A percentile compares a stretch with the other conserved stretches of the same genome.
Evolutionary conservation across 257 asterid species (phyloP).

Genomic region (Solanum okadae): DNA sequence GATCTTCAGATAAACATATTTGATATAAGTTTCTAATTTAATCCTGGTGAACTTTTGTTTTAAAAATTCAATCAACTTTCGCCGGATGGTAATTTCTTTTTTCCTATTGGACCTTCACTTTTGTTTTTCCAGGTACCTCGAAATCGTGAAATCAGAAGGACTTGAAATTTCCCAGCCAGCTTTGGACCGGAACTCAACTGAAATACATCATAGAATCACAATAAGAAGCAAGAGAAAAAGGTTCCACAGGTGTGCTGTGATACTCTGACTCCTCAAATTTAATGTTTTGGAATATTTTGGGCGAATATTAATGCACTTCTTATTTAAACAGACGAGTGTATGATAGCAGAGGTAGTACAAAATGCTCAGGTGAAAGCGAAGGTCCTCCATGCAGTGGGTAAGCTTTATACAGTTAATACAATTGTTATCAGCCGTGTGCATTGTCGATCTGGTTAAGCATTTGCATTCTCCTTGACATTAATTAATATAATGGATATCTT

Average conservation of each 20-base stretch:
- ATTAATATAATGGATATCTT: background rate
- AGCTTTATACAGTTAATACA: background rate
- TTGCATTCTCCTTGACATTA: background rate
- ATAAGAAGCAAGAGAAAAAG: constrained; percentile 53
- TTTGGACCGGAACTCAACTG: constrained; percentile 93
- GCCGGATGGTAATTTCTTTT: background rate
- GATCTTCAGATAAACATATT: background rate
- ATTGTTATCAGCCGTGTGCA: background rate
- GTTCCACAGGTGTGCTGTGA: constrained; percentile 59
- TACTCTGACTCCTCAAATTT: background rate
- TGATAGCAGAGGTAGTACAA: constrained; percentile 67
- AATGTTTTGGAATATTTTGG: background rate
- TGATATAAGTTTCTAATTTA: background rate
- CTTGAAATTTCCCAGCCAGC: constrained; percentile 99
- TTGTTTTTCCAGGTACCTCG: constrained; percentile 45
- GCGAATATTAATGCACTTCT: background rate
- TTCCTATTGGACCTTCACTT: background rate
- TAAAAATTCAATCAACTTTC: background rate
- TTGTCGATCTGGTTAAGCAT: background rate
- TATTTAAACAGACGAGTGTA: constrained; percentile 67
- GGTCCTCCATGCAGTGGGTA: constrained; percentile 99
- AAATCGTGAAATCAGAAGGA: constrained; percentile 73
- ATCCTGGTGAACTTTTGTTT: background rate
- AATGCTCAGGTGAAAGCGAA: constrained; percentile 66
- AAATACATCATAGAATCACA: constrained; percentile 93